Conservation (phyloP, 352 stramenopile species). For the Globisporangium orthogonon region DNA sequence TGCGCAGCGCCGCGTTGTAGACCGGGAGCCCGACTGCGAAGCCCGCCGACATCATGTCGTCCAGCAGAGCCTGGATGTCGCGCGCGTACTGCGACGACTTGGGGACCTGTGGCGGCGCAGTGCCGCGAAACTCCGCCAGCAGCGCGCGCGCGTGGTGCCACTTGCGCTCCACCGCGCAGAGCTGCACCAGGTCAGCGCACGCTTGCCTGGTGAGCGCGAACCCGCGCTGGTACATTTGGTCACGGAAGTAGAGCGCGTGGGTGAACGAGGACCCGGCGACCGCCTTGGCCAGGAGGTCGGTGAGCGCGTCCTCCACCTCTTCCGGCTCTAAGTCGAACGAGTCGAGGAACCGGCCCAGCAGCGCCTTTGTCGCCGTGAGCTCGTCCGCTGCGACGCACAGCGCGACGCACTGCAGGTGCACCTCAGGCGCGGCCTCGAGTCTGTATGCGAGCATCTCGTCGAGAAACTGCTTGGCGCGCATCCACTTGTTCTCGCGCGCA, state of each 20-base stretch:
- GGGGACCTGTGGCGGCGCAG: conserved; percentile 24
- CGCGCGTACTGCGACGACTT: conserved; percentile 39
- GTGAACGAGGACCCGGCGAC: conserved; percentile 36
- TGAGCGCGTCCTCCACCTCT: conserved; percentile 33
- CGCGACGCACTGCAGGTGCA: conserved; percentile 40
- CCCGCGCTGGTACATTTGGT: conserved; percentile 30
- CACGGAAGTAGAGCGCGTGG: conserved; percentile 54
- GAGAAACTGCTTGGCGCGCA: conserved; percentile 58
- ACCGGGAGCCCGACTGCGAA: conserved; percentile 32
- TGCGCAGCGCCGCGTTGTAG: conserved; percentile 64
- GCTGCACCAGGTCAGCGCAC: conserved; percentile 40
- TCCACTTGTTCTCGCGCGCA: conserved; percentile 51
- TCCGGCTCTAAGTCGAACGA: conserved; percentile 26
- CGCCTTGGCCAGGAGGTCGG: conserved; percentile 31
- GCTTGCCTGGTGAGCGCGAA: conserved; percentile 24
- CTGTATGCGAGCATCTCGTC: conserved; percentile 51
- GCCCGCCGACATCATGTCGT: conserved; percentile 34
- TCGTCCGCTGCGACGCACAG: conserved; percentile 46
- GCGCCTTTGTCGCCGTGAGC: conserved; percentile 38
- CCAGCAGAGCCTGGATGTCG: conserved; percentile 37
- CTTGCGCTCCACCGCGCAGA: conserved; percentile 37
- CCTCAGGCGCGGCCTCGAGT: conserved; percentile 46
- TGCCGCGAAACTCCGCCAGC: conserved; percentile 39
- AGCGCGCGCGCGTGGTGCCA: conserved; percentile 52
- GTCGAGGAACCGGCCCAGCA: conserved; percentile 37